Evolutionary conservation across 352 stramenopile species (phyloP).

Genomic region (Phytophthora europaea): DNA sequence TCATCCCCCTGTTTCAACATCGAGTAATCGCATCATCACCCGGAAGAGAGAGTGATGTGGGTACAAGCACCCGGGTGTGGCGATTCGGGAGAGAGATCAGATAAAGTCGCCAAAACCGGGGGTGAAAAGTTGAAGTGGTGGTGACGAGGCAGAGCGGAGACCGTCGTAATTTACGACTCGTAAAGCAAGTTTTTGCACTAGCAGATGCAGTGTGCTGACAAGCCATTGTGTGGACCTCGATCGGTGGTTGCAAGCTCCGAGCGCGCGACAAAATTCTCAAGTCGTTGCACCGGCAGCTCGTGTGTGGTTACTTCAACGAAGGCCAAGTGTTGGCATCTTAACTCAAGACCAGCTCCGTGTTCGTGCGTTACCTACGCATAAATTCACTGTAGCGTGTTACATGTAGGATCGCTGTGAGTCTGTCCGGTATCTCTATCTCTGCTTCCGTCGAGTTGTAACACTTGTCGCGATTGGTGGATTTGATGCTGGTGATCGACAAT

Average conservation of each 20-base stretch:
- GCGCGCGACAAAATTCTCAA: not conserved
- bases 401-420: conserved; percentile 8
- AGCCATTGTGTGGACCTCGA: not conserved
- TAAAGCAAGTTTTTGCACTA: too few relatives aligned
- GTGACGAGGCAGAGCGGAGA: conserved; percentile 15
- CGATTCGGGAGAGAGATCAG: not conserved
- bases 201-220: not conserved
- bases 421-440: not conserved
- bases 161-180: too few relatives aligned
- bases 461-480: not conserved
- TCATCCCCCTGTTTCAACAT: not conserved
- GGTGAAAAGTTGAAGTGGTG: conserved; percentile 9
- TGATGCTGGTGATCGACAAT: not conserved
- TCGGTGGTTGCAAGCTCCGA: not conserved
- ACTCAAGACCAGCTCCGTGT: too few relatives aligned
- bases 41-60: not conserved
- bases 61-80: not conserved
- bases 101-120: not conserved
- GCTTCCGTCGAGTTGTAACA: not conserved
- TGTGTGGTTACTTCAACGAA: too few relatives aligned
- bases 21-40: not conserved
- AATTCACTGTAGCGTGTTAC: too few relatives aligned
- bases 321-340: too few relatives aligned
- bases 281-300: too few relatives aligned
- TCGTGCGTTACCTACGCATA: too few relatives aligned